Evolutionary conservation across 805 yeast genomes (phyloP), one percentile per base, ranked within the genome.

Genomic region (Candida multigemmis): DNA sequence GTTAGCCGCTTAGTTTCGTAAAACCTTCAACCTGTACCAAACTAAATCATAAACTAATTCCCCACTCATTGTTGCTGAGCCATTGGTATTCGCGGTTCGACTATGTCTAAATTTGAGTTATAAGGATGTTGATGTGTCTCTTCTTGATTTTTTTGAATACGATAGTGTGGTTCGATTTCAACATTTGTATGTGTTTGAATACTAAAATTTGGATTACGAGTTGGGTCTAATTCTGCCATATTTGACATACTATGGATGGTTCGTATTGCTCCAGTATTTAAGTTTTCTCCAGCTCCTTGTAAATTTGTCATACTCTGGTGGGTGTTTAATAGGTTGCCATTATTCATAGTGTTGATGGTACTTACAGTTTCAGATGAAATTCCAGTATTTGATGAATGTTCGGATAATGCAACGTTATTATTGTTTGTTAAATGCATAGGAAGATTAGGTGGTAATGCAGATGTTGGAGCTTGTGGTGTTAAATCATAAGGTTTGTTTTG

Each of bases 401-500:
- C 27, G 12, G 37, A 16, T 10, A 37, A 33, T 6, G 28, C 11
- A 11, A 28, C 24, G n/a, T 30, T 33, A 4, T 36, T 27, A 11
- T 17, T 24, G 13, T 31, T 23, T 7, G 32, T 13, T 13, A 32
- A 31, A 22, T 15, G 12, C 9, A 26, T 19, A 2, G 25, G 34
- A 6, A 32, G 21, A 13, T 25, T 26, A n/a, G 24, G 30, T 3
- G 23, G 27, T 17, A 32, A 20, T 11, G 20, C 21, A 11, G 20
- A 24, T 7, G 37, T 26, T n/a, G 36, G 36, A 6, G 25, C 32
- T 18, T 22, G 28, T 11, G 23, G 36, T n/a, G 20, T 31, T 33
- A 30, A 50, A 42, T 24, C 56, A 35, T n/a, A 60, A 54, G 9
- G 65, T 56, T 4, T 65, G 65, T 5, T 60, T 48, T 5, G 63